These are phyloP conservation scores for Trametes polyzona DNA, from an alignment of 1,284 basidiomycete species.

Conservation along the genomic window DNA sequence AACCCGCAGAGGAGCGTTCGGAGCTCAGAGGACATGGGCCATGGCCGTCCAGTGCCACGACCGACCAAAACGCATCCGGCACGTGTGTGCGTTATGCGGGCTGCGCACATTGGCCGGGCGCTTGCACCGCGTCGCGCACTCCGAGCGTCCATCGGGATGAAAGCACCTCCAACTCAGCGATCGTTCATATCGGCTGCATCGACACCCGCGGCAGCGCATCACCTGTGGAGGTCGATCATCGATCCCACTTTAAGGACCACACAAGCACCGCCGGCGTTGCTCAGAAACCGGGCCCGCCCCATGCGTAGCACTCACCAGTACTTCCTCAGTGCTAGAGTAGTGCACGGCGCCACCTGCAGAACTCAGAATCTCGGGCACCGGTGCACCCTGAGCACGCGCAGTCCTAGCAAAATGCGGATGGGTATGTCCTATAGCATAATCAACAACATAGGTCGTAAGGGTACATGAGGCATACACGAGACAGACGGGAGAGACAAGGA, in stretches of 20 bases:
- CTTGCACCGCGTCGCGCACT: slow-evolving; percentile 7
- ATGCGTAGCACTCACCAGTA: no score
- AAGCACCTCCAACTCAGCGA: slow-evolving; percentile 7
- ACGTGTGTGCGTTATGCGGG: slow-evolving; percentile 7
- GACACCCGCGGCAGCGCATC: slow-evolving; percentile 7
- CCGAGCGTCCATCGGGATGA: slow-evolving; percentile 17
- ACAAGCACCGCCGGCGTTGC: neutral
- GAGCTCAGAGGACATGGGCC: no score
- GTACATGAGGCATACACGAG: neutral
- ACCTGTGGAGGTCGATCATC: neutral
- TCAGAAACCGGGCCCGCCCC: neutral
- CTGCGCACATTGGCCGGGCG: neutral
- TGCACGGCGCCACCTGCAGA: no score
- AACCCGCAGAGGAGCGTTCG: no score
- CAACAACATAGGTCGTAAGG: neutral
- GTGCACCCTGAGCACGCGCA: neutral
- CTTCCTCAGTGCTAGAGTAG: no score
- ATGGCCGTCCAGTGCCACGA: neutral
- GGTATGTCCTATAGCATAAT: slow-evolving; percentile 4
- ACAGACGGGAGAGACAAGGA: neutral
- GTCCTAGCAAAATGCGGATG: neutral
- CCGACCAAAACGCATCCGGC: neutral
- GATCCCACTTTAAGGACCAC: neutral
- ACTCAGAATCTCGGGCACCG: no score
- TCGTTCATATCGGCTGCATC: slow-evolving; percentile 10